Evolutionary conservation across 2,329 filamentous ascomycete species (phyloP), one percentile per base, ranked within the genome.

Genomic region (Cladophialophora carrionii): DNA sequence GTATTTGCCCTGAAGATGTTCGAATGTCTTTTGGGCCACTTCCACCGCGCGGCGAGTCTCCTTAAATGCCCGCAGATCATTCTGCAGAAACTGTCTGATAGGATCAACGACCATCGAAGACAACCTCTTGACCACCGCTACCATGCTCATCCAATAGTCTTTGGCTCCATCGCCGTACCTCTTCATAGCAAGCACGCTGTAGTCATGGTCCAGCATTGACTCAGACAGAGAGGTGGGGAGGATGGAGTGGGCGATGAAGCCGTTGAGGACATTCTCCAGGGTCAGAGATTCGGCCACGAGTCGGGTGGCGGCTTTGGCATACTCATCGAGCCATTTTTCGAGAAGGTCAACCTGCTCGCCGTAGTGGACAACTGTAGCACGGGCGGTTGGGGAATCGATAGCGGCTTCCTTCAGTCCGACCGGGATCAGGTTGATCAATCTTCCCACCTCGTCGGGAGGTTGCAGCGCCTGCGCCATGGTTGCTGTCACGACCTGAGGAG

Each of bases 351-450:
- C 87, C 80, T 99, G 94, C 70, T 98, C 95, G 68, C 87, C 85
- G 75, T 96, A 96, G 79, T 97, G 92, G 54, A 90, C 81, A 49
- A 91, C 87, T 24, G 91, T 91, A 54, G 93, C 91, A 70, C 95
- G 91, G 77, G 98, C 98, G 41, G 93, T 96, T 29, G 95, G 95
- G 46, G 93, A 97, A 79, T 99, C 95, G 80, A 98, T 90, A 22
- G 92, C 90, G 57, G 95, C 95, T 84, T 99, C 95, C 80, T 94
- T 95, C 72, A 98, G 85, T 67, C 88, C 88, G 41, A 98, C 93
- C 52, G 95, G 92, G 63, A 81, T 77, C 62, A 81, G 77, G 72
- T 78, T 81, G 71, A 81, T 75, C 62, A 81, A 76, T 72, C 77
- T 78, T 73, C 79, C 79, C 61, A 78, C 75, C 61, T 79, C 66